phyloP scores from a whole-genome alignment of 148 eudicot species.

The Dysphania ambrosioides region DNA sequence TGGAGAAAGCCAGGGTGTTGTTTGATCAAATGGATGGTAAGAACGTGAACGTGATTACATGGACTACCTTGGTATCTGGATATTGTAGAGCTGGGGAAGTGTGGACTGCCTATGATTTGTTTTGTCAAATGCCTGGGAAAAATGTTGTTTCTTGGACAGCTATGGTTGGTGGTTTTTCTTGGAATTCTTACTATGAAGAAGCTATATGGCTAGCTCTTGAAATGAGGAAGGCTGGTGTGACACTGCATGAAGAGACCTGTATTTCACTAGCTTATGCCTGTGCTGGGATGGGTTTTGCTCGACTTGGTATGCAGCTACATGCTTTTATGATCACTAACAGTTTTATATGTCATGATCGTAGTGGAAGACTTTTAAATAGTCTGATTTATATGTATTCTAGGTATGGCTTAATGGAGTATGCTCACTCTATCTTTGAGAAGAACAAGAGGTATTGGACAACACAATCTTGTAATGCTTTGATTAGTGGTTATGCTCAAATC shows the following conservation, averaged over 20 bases:
- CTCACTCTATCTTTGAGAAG: constrained; percentile 27
- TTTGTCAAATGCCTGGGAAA: constrained; percentile 33
- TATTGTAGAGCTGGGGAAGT: constrained; percentile 36
- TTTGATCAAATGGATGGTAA: constrained; percentile 35
- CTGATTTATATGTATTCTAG: constrained; percentile 41
- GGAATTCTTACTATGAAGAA: constrained; percentile 41
- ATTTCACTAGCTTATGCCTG: constrained; percentile 42
- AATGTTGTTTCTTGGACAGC: constrained; percentile 51
- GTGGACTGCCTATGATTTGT: constrained; percentile 30
- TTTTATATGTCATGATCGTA: constrained; percentile 16
- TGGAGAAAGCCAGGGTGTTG: constrained; percentile 42
- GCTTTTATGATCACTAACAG: constrained; percentile 28
- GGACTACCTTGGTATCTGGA: constrained; percentile 40
- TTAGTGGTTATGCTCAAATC: constrained; percentile 34
- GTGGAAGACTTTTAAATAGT: constrained; percentile 28
- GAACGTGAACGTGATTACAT: constrained; percentile 40
- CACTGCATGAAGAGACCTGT: constrained; percentile 34
- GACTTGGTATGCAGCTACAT: constrained; percentile 39
- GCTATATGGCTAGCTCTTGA: constrained; percentile 35
- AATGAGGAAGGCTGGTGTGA: constrained; percentile 31
- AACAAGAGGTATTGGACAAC: constrained; percentile 24
- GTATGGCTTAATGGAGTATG: constrained; percentile 37
- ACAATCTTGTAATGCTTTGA: constrained; percentile 37
- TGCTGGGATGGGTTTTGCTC: constrained; percentile 32
- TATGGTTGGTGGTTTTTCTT: constrained; percentile 42